Percentiles rank a stretch among this genome's conserved stretches.
Conservation (phyloP, 495 filamentous ascomycete genomes). For the Copromyces sp. region DNA sequence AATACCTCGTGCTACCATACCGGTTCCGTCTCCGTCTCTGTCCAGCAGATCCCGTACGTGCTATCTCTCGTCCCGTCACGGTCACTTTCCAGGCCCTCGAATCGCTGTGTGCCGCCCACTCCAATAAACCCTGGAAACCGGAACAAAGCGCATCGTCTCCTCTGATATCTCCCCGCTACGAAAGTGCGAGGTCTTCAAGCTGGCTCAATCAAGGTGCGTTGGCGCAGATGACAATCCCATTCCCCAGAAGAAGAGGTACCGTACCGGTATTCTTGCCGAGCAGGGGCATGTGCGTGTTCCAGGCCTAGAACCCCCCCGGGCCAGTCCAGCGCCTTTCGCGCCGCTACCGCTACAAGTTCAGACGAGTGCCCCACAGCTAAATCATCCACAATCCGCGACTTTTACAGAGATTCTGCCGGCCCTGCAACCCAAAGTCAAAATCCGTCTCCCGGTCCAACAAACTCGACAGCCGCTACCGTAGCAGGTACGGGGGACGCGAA, state of each 20-base stretch:
- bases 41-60: background rate
- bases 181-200: background rate
- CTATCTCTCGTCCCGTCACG: background rate
- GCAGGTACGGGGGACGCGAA: background rate
- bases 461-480: background rate
- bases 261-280: background rate
- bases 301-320: background rate
- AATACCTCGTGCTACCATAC: background rate
- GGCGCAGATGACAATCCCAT: background rate
- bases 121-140: background rate
- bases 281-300: background rate
- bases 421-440: background rate
- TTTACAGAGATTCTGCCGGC: background rate
- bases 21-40: background rate
- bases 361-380: constrained; percentile 3
- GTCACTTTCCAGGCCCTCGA: background rate
- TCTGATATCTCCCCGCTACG: background rate
- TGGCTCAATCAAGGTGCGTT: background rate
- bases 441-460: background rate
- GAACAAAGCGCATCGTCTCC: background rate
- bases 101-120: background rate
- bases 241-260: background rate
- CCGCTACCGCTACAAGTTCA: background rate
- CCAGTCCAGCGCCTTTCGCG: background rate
- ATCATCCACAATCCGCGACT: background rate